Evolutionary conservation across 495 filamentous ascomycete species (phyloP), one percentile per base, ranked within the genome.

Genomic region (Aspergillus ostianus): DNA sequence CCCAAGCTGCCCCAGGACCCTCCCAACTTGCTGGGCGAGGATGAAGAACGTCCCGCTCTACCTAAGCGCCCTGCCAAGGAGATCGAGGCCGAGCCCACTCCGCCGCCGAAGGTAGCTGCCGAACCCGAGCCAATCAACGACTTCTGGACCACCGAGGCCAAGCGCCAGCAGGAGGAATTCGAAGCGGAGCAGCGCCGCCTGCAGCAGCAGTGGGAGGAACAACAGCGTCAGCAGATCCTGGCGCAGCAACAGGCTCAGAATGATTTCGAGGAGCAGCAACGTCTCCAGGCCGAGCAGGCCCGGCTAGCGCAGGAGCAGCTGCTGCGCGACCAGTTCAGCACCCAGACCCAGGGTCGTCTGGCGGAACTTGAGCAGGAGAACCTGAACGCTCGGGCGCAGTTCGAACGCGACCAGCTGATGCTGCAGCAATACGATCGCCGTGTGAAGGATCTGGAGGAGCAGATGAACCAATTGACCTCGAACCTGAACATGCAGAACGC

Each of bases 41-140:
- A 92, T 51, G 92, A 95, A 27, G 84, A 89, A 21, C 85, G 87
- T 26, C 94, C 94, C 9, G 87, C 90, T 26, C 74, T 98, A 55
- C 94, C 95, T 0, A 85, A 84, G 20, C 85, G 94, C 44, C 94
- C 94, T 4, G 68, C 78, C 9, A 89, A 84, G 70, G 85, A 87
- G 54, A 61, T 82, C 50, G 81, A 82, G 62, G 67, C 62, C 3
- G 86, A 88, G 48, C 80, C 84, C 6, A 79, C 84, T 54, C 86
- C 91, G 12, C 89, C 89, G 18, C 84, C 86, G 17, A 87, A 86
- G 44, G 80, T 84, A 2, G 84, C 85, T 52, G 69, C 79, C 3
- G 94, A 98, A 64, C 94, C 94, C 7, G 94, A 96, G 67, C 90
- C 95, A 18, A 98, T 98, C 68, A 89, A 88, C 58, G 95, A 98